Evolutionary conservation across 768 basidiomycete species (phyloP).

Genomic region (Lactarius deliciosus): DNA sequence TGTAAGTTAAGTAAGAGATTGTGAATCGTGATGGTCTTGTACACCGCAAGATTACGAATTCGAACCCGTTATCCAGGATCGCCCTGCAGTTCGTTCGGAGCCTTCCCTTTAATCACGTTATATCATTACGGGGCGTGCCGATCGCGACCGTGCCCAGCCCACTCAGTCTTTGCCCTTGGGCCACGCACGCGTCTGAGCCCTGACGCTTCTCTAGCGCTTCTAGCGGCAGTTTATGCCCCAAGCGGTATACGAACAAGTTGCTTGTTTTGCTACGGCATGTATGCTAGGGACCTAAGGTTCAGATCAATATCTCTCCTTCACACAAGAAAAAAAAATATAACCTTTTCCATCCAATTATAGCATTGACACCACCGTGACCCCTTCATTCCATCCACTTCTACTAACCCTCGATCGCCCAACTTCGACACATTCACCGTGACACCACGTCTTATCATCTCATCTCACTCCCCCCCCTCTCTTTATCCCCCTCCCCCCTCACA

Average conservation of each 20-base stretch:
- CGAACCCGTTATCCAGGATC: constrained; percentile 17
- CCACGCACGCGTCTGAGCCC: constrained; percentile 6
- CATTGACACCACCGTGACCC: neutral
- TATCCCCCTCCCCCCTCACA: neutral
- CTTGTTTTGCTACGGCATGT: neutral
- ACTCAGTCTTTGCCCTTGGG: neutral
- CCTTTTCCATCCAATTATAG: neutral
- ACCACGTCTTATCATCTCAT: neutral
- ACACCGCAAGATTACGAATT: neutral
- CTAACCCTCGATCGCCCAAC: neutral
- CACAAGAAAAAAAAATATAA: neutral
- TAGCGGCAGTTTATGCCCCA: constrained; percentile 21
- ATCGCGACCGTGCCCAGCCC: neutral
- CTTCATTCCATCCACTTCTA: neutral
- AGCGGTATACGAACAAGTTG: constrained; percentile 2
- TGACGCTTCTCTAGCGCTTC: constrained; percentile 4
- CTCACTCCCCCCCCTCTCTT: neutral
- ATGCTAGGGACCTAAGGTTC: constrained; percentile 15
- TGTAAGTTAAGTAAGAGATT: constrained; percentile 1
- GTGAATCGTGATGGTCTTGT: neutral
- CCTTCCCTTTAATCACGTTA: neutral
- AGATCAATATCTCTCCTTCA: neutral
- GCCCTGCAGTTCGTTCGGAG: constrained; percentile 9
- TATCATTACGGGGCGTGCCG: constrained; percentile 1
- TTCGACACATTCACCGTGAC: neutral